Base-by-base conservation (phyloP, 495 filamentous ascomycete species). In the Mycothermus thermophilus region DNA sequence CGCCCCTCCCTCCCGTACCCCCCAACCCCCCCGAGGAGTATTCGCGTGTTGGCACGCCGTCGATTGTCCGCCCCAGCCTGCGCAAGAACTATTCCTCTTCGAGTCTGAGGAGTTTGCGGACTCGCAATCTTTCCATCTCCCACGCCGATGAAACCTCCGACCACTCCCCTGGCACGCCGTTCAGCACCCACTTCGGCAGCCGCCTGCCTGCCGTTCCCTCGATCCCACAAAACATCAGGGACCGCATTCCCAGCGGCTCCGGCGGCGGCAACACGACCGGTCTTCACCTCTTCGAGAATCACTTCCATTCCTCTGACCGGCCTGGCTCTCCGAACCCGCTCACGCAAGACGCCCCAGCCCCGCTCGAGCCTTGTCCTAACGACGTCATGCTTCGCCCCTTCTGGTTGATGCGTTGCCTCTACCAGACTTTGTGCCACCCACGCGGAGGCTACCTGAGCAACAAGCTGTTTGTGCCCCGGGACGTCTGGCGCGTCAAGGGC, bases 341-440 rank as follows among this genome's bases (percentile, higher is more conserved):
- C 23, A 46, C 51, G 17, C 33, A 50, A 1, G 62, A 64, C 30
- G 68, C 65, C 10, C 88, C 88, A 14, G 62, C 75, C 5, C 75
- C 85, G 1, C 67, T 99, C 10, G 90, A 99, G 44, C 83, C 90
- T 11, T 99, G 90, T 50, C 92, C 90, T 3, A 79, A 75, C 36
- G 85, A 90, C 9, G 72, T 76, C 35, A 70, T 93, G 30, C 70
- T 93, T 1, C 77, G 90, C 10, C 90, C 90, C 3, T 96, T 93
- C 59, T 96, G 92, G 92, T 71, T 96, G 12, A 88, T 97, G 79
- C 71, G 92, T 34, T 79, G 78, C 34, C 66, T 97, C 14, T 93
- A 88, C 53, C 85, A 96, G 50, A 94, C 87, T 2, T 74, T 96
- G 19, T 77, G 79, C 14, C 86, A 96, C 51, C 82, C 87, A 4